Base-by-base conservation (phyloP, 2,329 filamentous ascomycete species). In the Penicillium concentricum region DNA sequence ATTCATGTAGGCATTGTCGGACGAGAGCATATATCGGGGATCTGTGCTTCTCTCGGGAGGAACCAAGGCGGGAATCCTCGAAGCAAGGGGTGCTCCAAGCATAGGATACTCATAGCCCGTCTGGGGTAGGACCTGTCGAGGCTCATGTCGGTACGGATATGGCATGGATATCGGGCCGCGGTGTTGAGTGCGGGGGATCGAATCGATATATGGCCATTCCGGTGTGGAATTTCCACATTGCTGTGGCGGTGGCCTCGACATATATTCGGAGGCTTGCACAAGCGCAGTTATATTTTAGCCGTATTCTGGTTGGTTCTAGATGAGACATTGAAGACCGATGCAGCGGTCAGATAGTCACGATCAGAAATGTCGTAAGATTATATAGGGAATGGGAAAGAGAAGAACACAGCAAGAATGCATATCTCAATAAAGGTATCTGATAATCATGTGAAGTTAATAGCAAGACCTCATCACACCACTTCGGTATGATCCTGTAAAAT, bases 241-340 rank as follows among this genome's bases (percentile, higher is more conserved):
- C 50, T 66, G 63, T 18, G 66, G 63, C 37, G 70, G 67, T 47
- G 65, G 57, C 60, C 61, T 65, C 61, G 71, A 72, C 70, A 72
- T 73, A 65, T 69, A 67, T 10, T 65, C 15, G 37, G 22, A 53
- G 46, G 35, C 49, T 50, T 48, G 57, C 45, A 56, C 49, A 49
- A 47, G 52, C 54, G 53, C 41, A 47, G 39, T 59, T 51, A 46
- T 45, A 50, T 44, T 52, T 28, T 10, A 28, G 51, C 58, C 60
- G 56, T 57, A 54, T 59, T 49, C n/a, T 35, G 52, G 18, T 16
- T 28, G 35, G 48, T 38, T 37, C 47, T 32, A 39, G 26, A 28
- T 42, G 37, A 48, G 39, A 39, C 53, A 56, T 56, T 45, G 46
- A 51, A 51, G 20, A n/a, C 10, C 42, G 13, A 45, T 20, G 9